A percentile compares a stretch with the other conserved stretches of the same genome.
These are phyloP conservation scores for Citrus mangshanensis DNA, from an alignment of 345 rosid genomes.

Conservation along the genomic window DNA sequence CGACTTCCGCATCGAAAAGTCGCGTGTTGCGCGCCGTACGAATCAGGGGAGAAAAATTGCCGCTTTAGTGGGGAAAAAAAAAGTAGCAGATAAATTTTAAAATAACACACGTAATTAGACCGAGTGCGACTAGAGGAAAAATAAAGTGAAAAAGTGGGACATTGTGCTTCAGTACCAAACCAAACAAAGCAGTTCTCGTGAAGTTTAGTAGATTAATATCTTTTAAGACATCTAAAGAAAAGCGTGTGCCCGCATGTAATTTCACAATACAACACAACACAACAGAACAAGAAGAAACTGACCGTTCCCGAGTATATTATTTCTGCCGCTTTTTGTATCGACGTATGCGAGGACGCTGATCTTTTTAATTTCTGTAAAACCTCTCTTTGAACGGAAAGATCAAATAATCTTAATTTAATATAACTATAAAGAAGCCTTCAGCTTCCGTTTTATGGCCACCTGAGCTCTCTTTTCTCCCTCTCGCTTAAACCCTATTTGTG, in stretches of 20 bases:
- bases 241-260: not conserved
- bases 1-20: not conserved
- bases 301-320: conserved; percentile 2
- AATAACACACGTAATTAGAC: not conserved
- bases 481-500: not conserved
- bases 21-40: not conserved
- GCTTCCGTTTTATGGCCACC: conserved; percentile 16
- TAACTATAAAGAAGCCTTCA: not conserved
- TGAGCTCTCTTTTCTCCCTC: not conserved
- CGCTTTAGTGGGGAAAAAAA: not conserved
- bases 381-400: not conserved
- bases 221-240: not conserved
- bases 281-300: conserved; percentile 14
- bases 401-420: conserved; percentile 2
- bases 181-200: not conserved
- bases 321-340: not conserved
- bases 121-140: not conserved
- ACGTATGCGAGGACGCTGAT: conserved; percentile 12
- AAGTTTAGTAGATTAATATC: not conserved
- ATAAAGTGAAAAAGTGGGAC: not conserved
- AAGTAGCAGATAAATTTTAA: not conserved
- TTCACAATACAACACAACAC: not conserved
- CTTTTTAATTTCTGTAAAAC: not conserved
- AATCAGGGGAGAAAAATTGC: not conserved
- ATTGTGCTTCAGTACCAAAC: conserved; percentile 8